phyloP scores from a whole-genome alignment of 2,329 filamentous ascomycete species.

The Fusarium kyushuense region DNA sequence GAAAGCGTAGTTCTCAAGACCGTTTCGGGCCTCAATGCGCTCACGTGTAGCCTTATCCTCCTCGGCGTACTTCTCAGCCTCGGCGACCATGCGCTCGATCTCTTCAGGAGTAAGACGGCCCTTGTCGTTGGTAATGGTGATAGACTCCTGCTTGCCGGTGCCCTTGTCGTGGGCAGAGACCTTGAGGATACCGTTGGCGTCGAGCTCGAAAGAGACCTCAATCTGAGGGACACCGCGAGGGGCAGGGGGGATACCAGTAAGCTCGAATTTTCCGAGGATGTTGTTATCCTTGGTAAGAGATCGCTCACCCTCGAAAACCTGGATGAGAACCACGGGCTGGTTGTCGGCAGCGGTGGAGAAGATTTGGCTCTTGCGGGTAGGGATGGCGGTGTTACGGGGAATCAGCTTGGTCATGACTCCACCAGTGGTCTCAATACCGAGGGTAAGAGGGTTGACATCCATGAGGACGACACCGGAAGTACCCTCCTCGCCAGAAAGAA shows the following conservation, averaged over 20 bases:
- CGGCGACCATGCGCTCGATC: conserved; percentile 98
- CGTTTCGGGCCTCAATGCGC: conserved; percentile 96
- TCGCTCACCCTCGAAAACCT: conserved; percentile 95
- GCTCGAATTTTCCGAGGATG: conserved; percentile 96
- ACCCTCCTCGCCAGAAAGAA: conserved; percentile 88
- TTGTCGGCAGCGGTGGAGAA: conserved; percentile 98
- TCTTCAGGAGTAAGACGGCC: conserved; percentile 95
- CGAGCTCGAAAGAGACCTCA: conserved; percentile 96
- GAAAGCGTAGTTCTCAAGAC: conserved; percentile 99
- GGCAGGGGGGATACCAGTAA: conserved; percentile 93
- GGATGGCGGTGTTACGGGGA: conserved; percentile 92
- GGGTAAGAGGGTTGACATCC: conserved; percentile 96
- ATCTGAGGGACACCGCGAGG: conserved; percentile 98
- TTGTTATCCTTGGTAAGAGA: conserved; percentile 98
- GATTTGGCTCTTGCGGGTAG: conserved; percentile 96
- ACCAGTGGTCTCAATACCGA: conserved; percentile 97
- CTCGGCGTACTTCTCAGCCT: conserved; percentile 98
- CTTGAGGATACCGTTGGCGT: conserved; percentile 98
- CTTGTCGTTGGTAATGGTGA: conserved; percentile 99
- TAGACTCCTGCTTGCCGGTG: conserved; percentile 95
- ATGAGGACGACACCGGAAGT: conserved; percentile 88
- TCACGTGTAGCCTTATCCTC: conserved; percentile 98
- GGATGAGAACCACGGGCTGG: conserved; percentile 94
- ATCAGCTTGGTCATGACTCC: conserved; percentile 99
- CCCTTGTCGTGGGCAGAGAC: conserved; percentile 97